These are phyloP conservation scores for Cystofilobasidium capitatum DNA, from an alignment of 768 basidiomycete species.

Conservation along the genomic window DNA sequence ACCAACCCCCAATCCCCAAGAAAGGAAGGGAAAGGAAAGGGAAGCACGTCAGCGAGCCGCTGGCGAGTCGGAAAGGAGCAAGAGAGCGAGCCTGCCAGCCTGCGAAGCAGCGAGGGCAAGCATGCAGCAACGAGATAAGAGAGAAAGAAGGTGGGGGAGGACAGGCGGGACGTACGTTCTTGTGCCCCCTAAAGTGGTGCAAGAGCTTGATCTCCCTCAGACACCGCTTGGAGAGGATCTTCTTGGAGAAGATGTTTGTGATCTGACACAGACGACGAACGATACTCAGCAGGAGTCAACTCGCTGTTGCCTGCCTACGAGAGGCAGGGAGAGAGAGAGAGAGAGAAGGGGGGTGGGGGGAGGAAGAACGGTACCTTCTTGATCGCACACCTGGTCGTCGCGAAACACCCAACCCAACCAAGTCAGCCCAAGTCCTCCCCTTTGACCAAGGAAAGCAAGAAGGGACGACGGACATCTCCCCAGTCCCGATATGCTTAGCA, in stretches of 20 bases:
- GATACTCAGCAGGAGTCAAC: background rate
- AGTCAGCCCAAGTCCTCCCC: background rate
- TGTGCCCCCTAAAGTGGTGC: slow-evolving; percentile 97
- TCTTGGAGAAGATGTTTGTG: slow-evolving; percentile 39
- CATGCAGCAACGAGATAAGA: too few relatives aligned
- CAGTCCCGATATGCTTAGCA: slow-evolving; percentile 44
- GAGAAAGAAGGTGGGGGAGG: background rate
- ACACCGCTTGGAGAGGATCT: slow-evolving; percentile 90
- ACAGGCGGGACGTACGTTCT: slow-evolving; percentile 59
- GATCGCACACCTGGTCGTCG: slow-evolving; percentile 32
- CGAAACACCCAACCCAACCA: background rate
- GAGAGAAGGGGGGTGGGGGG: background rate
- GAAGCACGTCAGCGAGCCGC: background rate
- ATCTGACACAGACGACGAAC: slow-evolving; percentile 30
- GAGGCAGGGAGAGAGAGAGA: slow-evolving; percentile 63
- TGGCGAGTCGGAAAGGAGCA: background rate
- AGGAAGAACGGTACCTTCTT: slow-evolving; percentile 29
- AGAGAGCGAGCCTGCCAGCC: background rate
- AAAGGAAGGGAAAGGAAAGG: background rate
- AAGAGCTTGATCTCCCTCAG: slow-evolving; percentile 80
- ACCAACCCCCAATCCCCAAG: slow-evolving; percentile 8
- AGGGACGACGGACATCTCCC: slow-evolving; percentile 33
- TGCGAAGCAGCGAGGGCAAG: background rate
- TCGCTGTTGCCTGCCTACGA: slow-evolving; percentile 21
- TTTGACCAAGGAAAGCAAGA: background rate